A percentile compares a stretch with the other conserved stretches of the same genome.
phyloP scores from a whole-genome alignment of 2,329 filamentous ascomycete species.

The Whalleya microplaca region DNA sequence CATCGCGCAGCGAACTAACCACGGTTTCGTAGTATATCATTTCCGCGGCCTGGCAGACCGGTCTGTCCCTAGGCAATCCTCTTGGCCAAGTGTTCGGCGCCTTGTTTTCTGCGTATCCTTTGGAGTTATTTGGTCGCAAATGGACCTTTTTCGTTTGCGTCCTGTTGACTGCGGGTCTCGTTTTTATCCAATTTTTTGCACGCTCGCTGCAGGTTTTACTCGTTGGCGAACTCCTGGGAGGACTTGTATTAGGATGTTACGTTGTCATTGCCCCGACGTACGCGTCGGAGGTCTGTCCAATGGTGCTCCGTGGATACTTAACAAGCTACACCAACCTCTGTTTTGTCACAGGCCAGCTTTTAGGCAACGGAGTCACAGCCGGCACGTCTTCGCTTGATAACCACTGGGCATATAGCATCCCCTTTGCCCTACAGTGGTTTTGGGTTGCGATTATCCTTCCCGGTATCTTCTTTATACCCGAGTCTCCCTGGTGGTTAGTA shows the following conservation, averaged over 20 bases:
- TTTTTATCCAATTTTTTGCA: slow-evolving; percentile 68
- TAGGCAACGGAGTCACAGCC: slow-evolving; percentile 53
- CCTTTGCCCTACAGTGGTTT: slow-evolving; percentile 55
- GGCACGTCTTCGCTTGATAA: slow-evolving; percentile 44
- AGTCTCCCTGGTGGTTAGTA: slow-evolving; percentile 56
- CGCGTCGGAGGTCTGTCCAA: slow-evolving; percentile 63
- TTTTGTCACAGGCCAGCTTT: slow-evolving; percentile 64
- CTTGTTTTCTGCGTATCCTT: slow-evolving; percentile 51
- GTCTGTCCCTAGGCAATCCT: slow-evolving; percentile 56
- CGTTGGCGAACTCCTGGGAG: slow-evolving; percentile 64
- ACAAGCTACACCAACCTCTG: slow-evolving; percentile 65
- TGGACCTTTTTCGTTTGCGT: slow-evolving; percentile 50
- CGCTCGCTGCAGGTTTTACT: slow-evolving; percentile 57
- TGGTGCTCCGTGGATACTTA: slow-evolving; percentile 59
- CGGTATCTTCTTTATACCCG: slow-evolving; percentile 51
- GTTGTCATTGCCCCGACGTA: slow-evolving; percentile 63
- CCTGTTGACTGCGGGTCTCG: slow-evolving; percentile 51
- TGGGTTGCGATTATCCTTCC: slow-evolving; percentile 51
- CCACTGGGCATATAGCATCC: slow-evolving; percentile 55
- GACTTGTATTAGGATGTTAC: slow-evolving; percentile 64
- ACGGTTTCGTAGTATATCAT: slow-evolving; percentile 28
- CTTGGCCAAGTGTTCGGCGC: slow-evolving; percentile 61
- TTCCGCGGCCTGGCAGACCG: slow-evolving; percentile 50
- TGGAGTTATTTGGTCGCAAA: slow-evolving; percentile 50
- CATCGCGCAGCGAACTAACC: background rate